phyloP scores from a whole-genome alignment of 495 filamentous ascomycete species.

The Aspergillus kassunensis region DNA sequence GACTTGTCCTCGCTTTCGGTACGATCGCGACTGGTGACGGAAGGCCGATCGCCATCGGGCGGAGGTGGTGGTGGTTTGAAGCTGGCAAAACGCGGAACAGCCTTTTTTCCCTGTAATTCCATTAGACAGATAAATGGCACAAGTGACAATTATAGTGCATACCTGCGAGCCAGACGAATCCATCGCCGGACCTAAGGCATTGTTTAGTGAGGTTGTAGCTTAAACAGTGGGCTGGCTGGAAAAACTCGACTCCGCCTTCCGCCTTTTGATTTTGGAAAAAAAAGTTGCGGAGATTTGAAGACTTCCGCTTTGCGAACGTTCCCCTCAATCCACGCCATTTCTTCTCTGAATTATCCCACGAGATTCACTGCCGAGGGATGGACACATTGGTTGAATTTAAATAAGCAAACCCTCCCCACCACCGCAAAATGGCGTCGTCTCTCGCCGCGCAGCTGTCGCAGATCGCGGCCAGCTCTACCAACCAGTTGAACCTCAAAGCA shows the following conservation, averaged over 20 bases:
- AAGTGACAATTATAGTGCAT: constrained; percentile 4
- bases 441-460: constrained; percentile 76
- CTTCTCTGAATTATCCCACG: neutral
- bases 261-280: constrained; percentile 27
- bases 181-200: constrained; percentile 35
- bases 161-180: constrained; percentile 36
- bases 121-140: neutral
- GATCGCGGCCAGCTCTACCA: constrained; percentile 71
- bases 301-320: constrained; percentile 6
- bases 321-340: constrained; percentile 1
- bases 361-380: constrained; percentile 21
- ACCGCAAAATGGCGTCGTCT: constrained; percentile 73
- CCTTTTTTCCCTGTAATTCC: constrained; percentile 31
- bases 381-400: constrained; percentile 13
- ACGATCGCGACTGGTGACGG: constrained; percentile 18
- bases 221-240: constrained; percentile 15
- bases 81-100: constrained; percentile 63
- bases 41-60: constrained; percentile 21
- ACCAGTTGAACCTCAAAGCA: constrained; percentile 80
- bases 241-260: constrained; percentile 25
- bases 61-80: constrained; percentile 50
- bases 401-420: constrained; percentile 15
- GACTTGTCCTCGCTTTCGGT: constrained; percentile 19
- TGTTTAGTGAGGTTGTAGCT: neutral
- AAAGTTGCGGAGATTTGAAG: constrained; percentile 27